Evolutionary conservation across 2,329 filamentous ascomycete genomes (phyloP).

Genomic region (Celoporthe dispersa): DNA sequence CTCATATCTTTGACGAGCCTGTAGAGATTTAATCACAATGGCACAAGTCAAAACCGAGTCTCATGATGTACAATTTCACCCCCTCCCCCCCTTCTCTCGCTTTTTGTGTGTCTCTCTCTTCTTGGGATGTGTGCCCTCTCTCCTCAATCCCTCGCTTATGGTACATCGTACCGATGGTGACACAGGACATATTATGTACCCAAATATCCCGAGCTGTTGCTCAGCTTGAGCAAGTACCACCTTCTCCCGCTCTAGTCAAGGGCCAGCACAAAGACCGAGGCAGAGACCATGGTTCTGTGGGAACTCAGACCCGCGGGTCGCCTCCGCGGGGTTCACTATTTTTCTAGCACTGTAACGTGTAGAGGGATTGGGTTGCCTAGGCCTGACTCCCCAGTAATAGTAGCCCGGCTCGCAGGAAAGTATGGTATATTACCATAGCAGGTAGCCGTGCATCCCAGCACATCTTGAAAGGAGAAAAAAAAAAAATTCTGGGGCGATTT

Average conservation of each 20-base stretch:
- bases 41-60: background rate
- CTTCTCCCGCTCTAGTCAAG: background rate
- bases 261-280: background rate
- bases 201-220: background rate
- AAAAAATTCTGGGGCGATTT: background rate
- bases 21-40: background rate
- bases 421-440: background rate
- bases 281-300: background rate
- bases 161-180: background rate
- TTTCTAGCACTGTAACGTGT: slow-evolving; percentile 1
- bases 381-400: background rate
- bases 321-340: background rate
- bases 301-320: background rate
- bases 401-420: background rate
- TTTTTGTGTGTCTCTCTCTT: too few species aligned
- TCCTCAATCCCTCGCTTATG: background rate
- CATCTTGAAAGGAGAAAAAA: background rate
- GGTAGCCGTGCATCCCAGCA: background rate
- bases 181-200: background rate
- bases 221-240: background rate
- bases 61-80: background rate
- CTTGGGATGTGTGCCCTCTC: background rate
- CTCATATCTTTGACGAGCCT: background rate
- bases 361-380: too few species aligned
- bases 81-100: too few species aligned